phyloP scores from a whole-genome alignment of 306 rosid genomes.

The Malus sieversii region DNA sequence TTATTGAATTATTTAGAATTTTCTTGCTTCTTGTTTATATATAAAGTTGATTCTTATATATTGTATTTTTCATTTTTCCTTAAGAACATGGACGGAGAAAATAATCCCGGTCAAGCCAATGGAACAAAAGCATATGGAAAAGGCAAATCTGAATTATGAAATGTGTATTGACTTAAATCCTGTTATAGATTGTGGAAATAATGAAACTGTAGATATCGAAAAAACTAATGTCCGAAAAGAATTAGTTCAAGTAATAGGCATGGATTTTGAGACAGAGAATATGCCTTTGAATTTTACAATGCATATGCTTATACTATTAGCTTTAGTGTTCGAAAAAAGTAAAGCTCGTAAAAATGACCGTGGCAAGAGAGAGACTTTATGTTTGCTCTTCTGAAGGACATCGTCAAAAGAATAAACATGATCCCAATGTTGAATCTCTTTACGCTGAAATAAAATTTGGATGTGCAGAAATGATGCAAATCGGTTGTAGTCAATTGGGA shows the following conservation, averaged over 20 bases:
- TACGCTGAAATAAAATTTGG: not conserved
- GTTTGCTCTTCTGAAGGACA: constrained; percentile 7
- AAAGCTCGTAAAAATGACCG: not conserved
- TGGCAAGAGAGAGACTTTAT: not conserved
- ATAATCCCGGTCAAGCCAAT: too few relatives aligned
- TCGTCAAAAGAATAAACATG: not conserved
- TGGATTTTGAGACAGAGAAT: not conserved
- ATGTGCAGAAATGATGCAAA: not conserved
- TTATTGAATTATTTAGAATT: too few relatives aligned
- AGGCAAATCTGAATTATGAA: too few relatives aligned
- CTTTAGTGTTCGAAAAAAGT: not conserved
- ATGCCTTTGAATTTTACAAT: not conserved
- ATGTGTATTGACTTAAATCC: too few relatives aligned
- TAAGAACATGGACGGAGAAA: too few relatives aligned
- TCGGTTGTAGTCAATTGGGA: not conserved
- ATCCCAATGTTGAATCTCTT: not conserved
- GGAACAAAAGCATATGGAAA: too few relatives aligned
- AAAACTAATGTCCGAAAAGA: not conserved
- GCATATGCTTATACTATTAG: not conserved
- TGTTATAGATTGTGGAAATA: too few relatives aligned
- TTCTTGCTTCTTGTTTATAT: too few relatives aligned
- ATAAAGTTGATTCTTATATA: too few relatives aligned
- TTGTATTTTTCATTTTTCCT: too few relatives aligned
- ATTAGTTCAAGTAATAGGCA: not conserved
- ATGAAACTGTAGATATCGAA: too few relatives aligned